phyloP scores from a whole-genome alignment of 805 yeast species.

The Metschnikowia reukaufii region DNA sequence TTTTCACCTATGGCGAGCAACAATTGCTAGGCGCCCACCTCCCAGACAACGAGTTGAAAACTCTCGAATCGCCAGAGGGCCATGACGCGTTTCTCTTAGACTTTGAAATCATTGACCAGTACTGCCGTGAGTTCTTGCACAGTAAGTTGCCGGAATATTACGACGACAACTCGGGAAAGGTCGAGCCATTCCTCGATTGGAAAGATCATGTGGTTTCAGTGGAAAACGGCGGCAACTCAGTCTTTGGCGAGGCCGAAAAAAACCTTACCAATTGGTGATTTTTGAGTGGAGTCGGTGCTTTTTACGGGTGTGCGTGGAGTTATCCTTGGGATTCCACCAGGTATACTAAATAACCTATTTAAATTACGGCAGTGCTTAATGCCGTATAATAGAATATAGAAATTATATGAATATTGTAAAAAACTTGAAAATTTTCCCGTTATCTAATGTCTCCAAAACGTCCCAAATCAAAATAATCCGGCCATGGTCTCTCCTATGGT shows the following conservation, averaged over 20 bases:
- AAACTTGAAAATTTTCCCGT: background rate
- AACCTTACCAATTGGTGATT: conserved; percentile 84
- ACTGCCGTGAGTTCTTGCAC: conserved; percentile 65
- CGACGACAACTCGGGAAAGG: conserved; percentile 35
- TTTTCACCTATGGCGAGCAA: conserved; percentile 91
- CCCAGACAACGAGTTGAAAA: conserved; percentile 65
- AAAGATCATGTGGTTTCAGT: conserved; percentile 35
- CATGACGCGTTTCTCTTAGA: conserved; percentile 96
- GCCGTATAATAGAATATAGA: background rate
- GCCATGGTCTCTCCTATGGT: background rate
- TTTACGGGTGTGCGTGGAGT: too few species aligned
- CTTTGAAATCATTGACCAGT: conserved; percentile 74
- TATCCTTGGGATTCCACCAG: too few species aligned
- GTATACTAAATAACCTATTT: too few species aligned
- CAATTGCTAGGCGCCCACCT: conserved; percentile 74
- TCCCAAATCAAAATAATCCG: too few species aligned
- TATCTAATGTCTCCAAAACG: too few species aligned
- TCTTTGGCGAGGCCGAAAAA: conserved; percentile 91
- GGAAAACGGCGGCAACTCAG: conserved; percentile 54
- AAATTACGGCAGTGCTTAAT: too few species aligned
- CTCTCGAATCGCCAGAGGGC: conserved; percentile 90
- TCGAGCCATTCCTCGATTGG: conserved; percentile 46
- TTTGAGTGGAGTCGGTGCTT: too few species aligned
- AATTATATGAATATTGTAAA: background rate
- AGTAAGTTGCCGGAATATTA: conserved; percentile 59